Evolutionary conservation across 192 early-diverging fungal genomes (phyloP).

Genomic region (Martensiomyces pterosporus): DNA sequence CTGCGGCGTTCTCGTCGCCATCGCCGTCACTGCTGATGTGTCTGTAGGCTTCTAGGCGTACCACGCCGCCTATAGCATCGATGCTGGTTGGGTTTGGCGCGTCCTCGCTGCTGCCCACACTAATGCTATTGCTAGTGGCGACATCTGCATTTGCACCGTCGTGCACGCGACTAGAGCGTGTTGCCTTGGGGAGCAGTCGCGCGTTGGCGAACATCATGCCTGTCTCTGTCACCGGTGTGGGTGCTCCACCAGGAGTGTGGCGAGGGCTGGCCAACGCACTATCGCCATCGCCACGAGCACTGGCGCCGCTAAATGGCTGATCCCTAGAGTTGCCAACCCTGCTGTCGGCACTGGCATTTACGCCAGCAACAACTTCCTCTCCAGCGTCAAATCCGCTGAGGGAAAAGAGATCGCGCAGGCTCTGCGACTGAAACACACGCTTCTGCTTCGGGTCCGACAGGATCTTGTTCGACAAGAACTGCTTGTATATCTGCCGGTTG

Average conservation of each 20-base stretch:
- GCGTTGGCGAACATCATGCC: slow-evolving; percentile 76
- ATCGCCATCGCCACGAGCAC: slow-evolving; percentile 33
- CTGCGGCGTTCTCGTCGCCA: no score
- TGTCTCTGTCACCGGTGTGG: slow-evolving; percentile 84
- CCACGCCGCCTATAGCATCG: slow-evolving; percentile 19
- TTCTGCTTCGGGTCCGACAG: slow-evolving; percentile 83
- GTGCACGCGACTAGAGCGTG: no score
- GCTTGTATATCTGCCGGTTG: slow-evolving; percentile 96
- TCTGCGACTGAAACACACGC: slow-evolving; percentile 85
- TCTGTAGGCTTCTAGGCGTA: slow-evolving; percentile 26
- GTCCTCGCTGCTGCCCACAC: slow-evolving; percentile 3
- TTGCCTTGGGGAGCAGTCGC: slow-evolving; percentile 54
- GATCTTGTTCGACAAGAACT: slow-evolving; percentile 95
- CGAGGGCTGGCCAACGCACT: no score
- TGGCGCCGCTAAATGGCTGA: neutral
- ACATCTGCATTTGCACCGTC: neutral
- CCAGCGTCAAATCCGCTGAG: slow-evolving; percentile 49
- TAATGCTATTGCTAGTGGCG: slow-evolving; percentile 4
- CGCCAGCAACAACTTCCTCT: neutral
- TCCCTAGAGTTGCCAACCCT: neutral
- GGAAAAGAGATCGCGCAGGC: slow-evolving; percentile 83
- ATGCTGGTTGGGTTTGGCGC: slow-evolving; percentile 18
- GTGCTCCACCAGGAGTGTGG: no score
- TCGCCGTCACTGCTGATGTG: neutral
- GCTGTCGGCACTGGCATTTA: neutral